Evolutionary conservation across 78 protist species (phyloP).

Genomic region (Pigoraptor vietnamica): DNA sequence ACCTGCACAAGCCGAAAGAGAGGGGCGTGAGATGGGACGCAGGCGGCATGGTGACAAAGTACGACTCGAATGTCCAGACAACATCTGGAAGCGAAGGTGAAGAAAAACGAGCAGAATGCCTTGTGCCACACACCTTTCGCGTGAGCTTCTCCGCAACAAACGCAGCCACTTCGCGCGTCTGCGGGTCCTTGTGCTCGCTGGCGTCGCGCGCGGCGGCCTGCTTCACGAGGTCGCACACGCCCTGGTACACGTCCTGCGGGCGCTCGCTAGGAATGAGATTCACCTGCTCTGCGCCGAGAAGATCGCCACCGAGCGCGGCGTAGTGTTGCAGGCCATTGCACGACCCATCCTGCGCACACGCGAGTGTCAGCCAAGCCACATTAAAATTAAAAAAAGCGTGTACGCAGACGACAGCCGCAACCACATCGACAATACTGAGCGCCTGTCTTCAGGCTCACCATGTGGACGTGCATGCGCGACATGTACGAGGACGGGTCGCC

Average conservation of each 20-base stretch:
- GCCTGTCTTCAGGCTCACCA: no score
- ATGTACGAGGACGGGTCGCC: slow-evolving; percentile 30
- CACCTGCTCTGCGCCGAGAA: slow-evolving; percentile 69
- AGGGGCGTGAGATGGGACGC: no score
- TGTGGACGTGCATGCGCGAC: slow-evolving; percentile 76
- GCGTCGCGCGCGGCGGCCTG: slow-evolving; percentile 13
- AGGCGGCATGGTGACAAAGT: no score
- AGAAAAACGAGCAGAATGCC: no score
- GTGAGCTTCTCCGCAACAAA: no score
- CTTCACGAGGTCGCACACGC: slow-evolving; percentile 40
- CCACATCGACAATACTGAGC: no score
- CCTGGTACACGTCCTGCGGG: slow-evolving; percentile 84
- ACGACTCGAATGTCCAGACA: no score
- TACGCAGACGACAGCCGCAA: not conserved
- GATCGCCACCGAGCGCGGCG: slow-evolving; percentile 91
- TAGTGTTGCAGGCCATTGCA: slow-evolving; percentile 96
- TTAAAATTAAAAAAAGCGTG: not conserved
- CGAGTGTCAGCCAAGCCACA: not conserved
- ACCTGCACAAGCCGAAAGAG: no score
- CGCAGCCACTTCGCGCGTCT: not conserved
- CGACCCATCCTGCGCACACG: slow-evolving; percentile 63
- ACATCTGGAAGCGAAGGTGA: no score
- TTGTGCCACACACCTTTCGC: no score
- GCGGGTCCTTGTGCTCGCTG: not conserved
- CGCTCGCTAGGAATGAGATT: slow-evolving; percentile 54